Base-by-base conservation (phyloP, 495 filamentous ascomycete species). In the Parathielavia hyrcaniae region DNA sequence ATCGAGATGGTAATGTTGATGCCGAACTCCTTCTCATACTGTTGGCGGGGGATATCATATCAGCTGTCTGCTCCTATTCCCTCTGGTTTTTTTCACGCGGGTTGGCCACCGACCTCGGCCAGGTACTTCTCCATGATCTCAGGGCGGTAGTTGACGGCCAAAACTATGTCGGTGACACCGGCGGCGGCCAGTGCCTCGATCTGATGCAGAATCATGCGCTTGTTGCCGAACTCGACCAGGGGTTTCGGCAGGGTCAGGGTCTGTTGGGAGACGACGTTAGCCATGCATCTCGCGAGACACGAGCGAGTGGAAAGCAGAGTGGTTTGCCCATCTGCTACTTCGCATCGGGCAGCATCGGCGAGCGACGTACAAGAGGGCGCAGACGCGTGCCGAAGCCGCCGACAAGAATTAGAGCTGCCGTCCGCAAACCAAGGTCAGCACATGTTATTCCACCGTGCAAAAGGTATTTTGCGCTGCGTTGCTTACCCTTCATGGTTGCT, bases 311-410 rank as follows among this genome's bases (percentile, higher is more conserved):
- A 36, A 35, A 47, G 14, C 17, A 48, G 19, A 26, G 45, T n/a
- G 48, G 17, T 32, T 20, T 36, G n/a, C n/a, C 32, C 20, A 32
- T 23, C 23, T 14, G 46, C 16, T 17, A 46, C 6, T 32, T 50
- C 34, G 48, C 5, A 26, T 39, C 40, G 43, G 50, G 46, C 30
- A 63, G 55, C 67, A 46, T 14, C 36, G 58, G 52, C 64, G 59
- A 61, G 56, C 50, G 35, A 83, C 89, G 75, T 88, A 97, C 91
- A 77, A 98, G 82, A 75, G 93, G 93, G 71, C 93, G 89, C 64
- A 98, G 85, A 75, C 93, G 92, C 75, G 93, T 98, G 71, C 93
- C 93, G 77, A 97, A 98, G 71, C 93, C 93, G 79, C 93, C 93
- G 75, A 98, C 93, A 70, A 98, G 92, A 86, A 98, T 97, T 69